Evolutionary conservation across 2,329 filamentous ascomycete species (phyloP).

Genomic region (Emergomyces pasteurianus): DNA sequence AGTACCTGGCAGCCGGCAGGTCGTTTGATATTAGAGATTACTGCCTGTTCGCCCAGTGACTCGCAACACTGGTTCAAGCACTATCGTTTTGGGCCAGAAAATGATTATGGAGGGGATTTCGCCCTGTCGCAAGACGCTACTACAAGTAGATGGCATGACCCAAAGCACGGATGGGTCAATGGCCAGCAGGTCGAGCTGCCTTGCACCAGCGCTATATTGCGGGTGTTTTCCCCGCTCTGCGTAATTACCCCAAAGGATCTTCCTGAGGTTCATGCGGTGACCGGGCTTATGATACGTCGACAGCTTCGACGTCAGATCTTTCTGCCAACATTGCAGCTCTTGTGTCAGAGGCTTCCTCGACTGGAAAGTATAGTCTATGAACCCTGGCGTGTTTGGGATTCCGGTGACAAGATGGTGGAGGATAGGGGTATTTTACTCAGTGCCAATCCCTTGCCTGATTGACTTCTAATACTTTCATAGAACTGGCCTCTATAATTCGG

Average conservation of each 20-base stretch:
- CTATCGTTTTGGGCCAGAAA: background rate
- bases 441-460: no score
- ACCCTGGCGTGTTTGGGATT: constrained; percentile 17
- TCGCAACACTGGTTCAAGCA: background rate
- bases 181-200: background rate
- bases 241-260: background rate
- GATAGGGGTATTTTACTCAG: no score
- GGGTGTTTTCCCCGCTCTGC: background rate
- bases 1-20: background rate
- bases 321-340: constrained; percentile 1
- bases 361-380: constrained; percentile 23
- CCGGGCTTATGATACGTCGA: background rate
- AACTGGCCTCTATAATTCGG: no score
- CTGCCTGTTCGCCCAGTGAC: background rate
- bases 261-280: background rate
- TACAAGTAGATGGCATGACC: background rate
- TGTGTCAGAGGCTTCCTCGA: constrained; percentile 15
- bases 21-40: background rate
- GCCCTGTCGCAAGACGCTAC: no score
- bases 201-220: background rate
- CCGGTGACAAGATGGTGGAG: background rate
- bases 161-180: background rate
- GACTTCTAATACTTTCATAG: no score
- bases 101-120: background rate
- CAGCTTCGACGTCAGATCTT: background rate